Base-by-base conservation (phyloP, 2,329 filamentous ascomycete species). In the Stachybotrys chlorohalonatus region DNA sequence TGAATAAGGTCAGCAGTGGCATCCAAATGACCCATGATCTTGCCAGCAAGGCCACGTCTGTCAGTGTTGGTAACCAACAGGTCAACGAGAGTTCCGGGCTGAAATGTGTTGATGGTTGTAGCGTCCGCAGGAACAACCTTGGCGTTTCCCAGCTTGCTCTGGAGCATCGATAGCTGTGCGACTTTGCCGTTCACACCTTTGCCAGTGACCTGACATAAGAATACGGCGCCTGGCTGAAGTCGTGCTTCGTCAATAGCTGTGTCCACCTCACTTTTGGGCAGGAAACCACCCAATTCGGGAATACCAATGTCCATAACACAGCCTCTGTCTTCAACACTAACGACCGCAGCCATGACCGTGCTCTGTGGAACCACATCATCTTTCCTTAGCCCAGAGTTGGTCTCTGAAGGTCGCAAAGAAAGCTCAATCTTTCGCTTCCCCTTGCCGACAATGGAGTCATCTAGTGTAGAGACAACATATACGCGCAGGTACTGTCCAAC, bases 321-420 rank as follows among this genome's bases (percentile, higher is more conserved):
- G 58, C 94, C 94, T 65, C 96, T 92, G 63, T 99, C 95, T 70
- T 99, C 93, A n/a, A 95, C 87, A 70, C 93, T 99, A 52, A 81
- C 73, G 31, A 99, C 86, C 0, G 91, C 87, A 2, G 91, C 93
- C 79, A 97, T 95, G 17, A 97, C 75, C 49, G 89, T 91, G 59
- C 78, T 80, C 64, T 95, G 87, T 47, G 80, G 72, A 9, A 94
- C 84, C 9, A 96, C 71, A 63, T 90, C 90, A 47, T 87, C 83
- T 60, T 83, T 80, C 4, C 81, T 76, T 24, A 99, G 75, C 1
- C 89, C 86, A 2, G 81, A 80, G 68, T 99, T 99, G 54, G 90
- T 80, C 58, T 89, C 81, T 56, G 81, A 79, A 2, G 94, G 94
- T 52, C 89, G 83, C 36, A 97, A 75, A 1, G 93, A 93, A 16